A percentile compares a stretch with the other conserved stretches of the same genome.
Conservation (phyloP, 768 basidiomycete genomes). For the Termitomyces sp. region DNA sequence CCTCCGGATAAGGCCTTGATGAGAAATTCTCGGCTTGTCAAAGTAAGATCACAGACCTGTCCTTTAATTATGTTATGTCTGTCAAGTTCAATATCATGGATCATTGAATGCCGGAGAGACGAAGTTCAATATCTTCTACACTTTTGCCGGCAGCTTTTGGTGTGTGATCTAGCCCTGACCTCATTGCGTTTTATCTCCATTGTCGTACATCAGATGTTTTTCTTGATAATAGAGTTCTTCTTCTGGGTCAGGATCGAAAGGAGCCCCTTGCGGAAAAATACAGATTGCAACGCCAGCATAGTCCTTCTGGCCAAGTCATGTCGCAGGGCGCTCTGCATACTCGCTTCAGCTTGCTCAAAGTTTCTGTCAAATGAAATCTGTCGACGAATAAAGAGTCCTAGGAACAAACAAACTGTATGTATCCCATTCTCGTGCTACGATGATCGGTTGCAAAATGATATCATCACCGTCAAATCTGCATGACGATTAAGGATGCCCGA, state of each 20-base stretch:
- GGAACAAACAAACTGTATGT: background rate
- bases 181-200: background rate
- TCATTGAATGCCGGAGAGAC: background rate
- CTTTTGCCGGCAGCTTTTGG: background rate
- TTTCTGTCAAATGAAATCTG: background rate
- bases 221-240: background rate
- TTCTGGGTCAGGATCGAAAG: background rate
- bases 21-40: background rate
- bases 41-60: too few species aligned
- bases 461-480: background rate
- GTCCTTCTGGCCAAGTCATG: background rate
- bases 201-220: background rate
- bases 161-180: background rate
- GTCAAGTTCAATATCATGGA: background rate
- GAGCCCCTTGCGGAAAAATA: background rate
- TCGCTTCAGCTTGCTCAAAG: background rate
- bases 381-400: background rate
- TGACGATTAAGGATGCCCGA: background rate
- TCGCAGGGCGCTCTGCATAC: background rate
- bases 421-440: background rate
- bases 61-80: background rate
- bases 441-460: background rate
- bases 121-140: background rate
- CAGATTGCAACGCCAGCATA: background rate
- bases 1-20: background rate